Evolutionary conservation across 2,329 filamentous ascomycete genomes (phyloP).

Genomic region (Geosmithia putterillii): DNA sequence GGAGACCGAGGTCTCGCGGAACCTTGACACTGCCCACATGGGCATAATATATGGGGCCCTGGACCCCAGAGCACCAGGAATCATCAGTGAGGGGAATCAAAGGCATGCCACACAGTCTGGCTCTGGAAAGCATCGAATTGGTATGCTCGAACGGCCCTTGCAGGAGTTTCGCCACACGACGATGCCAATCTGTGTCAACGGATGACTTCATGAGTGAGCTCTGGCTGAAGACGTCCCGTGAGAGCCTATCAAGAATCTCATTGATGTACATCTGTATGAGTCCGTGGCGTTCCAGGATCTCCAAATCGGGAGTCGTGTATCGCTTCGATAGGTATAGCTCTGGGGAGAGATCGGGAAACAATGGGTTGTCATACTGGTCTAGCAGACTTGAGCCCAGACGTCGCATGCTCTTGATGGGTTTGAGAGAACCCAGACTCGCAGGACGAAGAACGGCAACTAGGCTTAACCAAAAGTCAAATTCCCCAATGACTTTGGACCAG

Average conservation of each 20-base stretch:
- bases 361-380: not conserved
- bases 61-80: not conserved
- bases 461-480: conserved; percentile 7
- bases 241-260: not conserved
- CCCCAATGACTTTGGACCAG: conserved; percentile 12
- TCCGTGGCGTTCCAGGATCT: not conserved
- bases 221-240: not conserved
- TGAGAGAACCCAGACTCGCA: not conserved
- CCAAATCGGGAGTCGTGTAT: not conserved
- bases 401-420: not conserved
- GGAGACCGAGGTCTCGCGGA: not conserved
- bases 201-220: not conserved
- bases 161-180: not conserved
- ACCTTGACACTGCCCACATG: conserved; percentile 1
- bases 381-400: not conserved
- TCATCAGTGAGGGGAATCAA: not conserved
- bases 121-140: not conserved
- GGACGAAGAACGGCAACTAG: not conserved
- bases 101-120: not conserved
- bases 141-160: not conserved
- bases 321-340: not conserved
- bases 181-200: not conserved
- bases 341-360: not conserved
- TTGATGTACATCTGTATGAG: not conserved
- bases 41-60: not conserved